A percentile compares a stretch with the other conserved stretches of the same genome.
Evolutionary conservation across 2,329 filamentous ascomycete genomes (phyloP).

Genomic region (Penicillium freii): DNA sequence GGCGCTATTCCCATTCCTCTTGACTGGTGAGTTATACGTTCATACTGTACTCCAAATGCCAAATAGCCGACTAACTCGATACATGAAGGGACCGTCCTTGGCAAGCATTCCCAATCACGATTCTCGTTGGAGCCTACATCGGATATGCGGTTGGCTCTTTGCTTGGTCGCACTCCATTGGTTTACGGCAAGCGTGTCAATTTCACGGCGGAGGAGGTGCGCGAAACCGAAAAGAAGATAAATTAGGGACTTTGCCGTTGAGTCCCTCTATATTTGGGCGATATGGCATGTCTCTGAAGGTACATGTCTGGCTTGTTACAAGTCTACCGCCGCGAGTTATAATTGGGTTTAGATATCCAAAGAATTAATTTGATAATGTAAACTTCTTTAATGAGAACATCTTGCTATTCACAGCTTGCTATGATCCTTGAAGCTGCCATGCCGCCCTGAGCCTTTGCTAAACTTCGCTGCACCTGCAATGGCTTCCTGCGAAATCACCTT

Average conservation of each 20-base stretch:
- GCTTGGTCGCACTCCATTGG: conserved; percentile 28
- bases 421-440: conserved; percentile 21
- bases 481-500: conserved; percentile 20
- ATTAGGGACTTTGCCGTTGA: conserved; percentile 3
- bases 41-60: neutral
- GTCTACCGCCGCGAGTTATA: neutral
- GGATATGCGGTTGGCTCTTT: conserved; percentile 67
- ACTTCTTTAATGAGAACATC: neutral
- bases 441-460: conserved; percentile 17
- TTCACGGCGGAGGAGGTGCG: conserved; percentile 27
- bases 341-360: neutral
- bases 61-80: conserved; percentile 3
- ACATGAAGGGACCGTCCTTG: conserved; percentile 78
- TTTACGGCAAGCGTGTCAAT: conserved; percentile 38
- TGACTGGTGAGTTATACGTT: conserved; percentile 67
- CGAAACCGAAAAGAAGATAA: conserved; percentile 21
- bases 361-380: conserved; percentile 15
- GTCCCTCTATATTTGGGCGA: neutral
- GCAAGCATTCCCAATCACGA: conserved; percentile 96
- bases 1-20: conserved; percentile 93
- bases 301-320: neutral
- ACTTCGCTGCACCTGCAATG: conserved; percentile 18
- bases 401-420: conserved; percentile 15
- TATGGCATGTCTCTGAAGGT: neutral
- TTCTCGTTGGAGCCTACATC: conserved; percentile 76